These are phyloP conservation scores for Lipomyces mesembrius DNA, from an alignment of 805 yeast genomes.

Conservation along the genomic window DNA sequence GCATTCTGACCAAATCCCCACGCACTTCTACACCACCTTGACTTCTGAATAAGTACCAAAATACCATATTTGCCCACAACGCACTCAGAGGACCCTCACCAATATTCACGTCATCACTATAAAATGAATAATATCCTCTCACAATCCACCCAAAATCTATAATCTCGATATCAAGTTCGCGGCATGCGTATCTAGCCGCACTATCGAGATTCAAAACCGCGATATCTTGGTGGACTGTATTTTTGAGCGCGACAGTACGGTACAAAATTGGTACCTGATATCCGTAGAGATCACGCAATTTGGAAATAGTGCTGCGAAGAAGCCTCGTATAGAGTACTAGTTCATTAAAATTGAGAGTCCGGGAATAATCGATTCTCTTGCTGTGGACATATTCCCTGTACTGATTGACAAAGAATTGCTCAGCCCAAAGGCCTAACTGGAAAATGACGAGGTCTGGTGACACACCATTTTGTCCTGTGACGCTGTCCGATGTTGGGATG, in stretches of 20 bases:
- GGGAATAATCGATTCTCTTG: background rate
- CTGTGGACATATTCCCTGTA: background rate
- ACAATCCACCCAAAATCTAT: slow-evolving; percentile 16
- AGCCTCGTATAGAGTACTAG: slow-evolving; percentile 11
- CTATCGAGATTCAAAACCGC: slow-evolving; percentile 11
- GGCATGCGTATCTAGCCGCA: slow-evolving; percentile 6
- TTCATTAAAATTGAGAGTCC: background rate
- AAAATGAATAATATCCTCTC: background rate
- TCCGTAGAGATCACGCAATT: slow-evolving; percentile 12
- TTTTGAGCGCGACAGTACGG: slow-evolving; percentile 13
- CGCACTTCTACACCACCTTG: slow-evolving; percentile 11
- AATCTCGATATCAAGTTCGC: slow-evolving; percentile 5
- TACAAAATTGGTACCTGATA: slow-evolving; percentile 14
- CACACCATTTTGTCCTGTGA: background rate
- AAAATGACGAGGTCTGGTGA: slow-evolving; percentile 25
- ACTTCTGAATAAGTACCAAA: slow-evolving; percentile 15
- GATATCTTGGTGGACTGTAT: background rate
- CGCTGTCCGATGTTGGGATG: background rate
- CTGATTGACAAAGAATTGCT: slow-evolving; percentile 14
- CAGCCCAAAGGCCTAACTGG: slow-evolving; percentile 35
- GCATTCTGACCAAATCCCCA: background rate
- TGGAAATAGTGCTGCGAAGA: background rate
- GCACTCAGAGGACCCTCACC: slow-evolving; percentile 8
- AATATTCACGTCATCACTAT: slow-evolving; percentile 7
- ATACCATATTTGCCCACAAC: slow-evolving; percentile 18